Evolutionary conservation across 352 stramenopile genomes (phyloP).

Genomic region (Phytophthora hybrid): DNA sequence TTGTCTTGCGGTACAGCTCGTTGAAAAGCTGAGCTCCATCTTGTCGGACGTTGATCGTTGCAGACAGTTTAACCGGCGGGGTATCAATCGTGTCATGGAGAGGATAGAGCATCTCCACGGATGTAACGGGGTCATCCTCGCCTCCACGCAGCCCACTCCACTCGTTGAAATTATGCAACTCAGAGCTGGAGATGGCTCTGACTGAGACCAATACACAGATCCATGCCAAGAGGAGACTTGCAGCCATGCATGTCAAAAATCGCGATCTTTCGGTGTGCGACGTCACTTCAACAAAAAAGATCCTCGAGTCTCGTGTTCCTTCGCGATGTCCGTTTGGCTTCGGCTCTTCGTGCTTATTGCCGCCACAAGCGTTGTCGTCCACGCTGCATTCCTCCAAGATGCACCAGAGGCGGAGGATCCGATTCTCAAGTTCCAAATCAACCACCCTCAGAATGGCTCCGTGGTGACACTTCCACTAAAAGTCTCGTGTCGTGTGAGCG

Average conservation of each 20-base stretch:
- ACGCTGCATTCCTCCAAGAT: background rate
- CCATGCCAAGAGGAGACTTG: background rate
- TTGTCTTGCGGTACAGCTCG: background rate
- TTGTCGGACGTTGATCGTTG: background rate
- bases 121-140: background rate
- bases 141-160: background rate
- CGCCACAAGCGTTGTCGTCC: background rate
- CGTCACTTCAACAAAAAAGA: background rate
- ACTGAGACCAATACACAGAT: background rate
- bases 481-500: background rate
- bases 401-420: background rate
- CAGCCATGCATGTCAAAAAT: background rate
- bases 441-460: background rate
- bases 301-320: background rate
- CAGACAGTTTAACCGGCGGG: background rate
- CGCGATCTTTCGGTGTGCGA: slow-evolving; percentile 7
- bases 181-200: background rate
- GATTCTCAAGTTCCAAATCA: background rate
- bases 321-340: background rate
- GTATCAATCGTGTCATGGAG: background rate
- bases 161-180: background rate
- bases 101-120: background rate
- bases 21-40: background rate
- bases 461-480: slow-evolving; percentile 11
- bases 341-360: background rate